phyloP scores from a whole-genome alignment of 2,329 filamentous ascomycete genomes.

The Botrytis byssoidea region DNA sequence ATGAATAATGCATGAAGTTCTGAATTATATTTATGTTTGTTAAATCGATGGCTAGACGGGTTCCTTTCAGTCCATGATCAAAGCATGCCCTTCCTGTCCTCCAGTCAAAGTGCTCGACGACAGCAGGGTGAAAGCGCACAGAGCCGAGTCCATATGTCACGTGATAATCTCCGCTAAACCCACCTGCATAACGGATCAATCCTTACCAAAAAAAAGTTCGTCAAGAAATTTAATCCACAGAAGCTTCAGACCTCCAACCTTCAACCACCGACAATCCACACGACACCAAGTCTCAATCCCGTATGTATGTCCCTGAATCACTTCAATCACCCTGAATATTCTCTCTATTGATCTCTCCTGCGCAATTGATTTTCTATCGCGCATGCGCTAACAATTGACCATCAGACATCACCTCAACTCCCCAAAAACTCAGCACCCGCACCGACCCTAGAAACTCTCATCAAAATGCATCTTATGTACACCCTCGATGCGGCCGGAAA shows the following conservation, averaged over 20 bases:
- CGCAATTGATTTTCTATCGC: background rate
- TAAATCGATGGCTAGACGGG: background rate
- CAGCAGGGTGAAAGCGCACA: too few species aligned
- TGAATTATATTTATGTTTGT: conserved; percentile 15
- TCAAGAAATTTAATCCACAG: conserved; percentile 16
- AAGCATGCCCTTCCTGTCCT: background rate
- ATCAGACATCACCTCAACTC: background rate
- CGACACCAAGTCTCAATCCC: background rate
- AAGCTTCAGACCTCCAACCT: background rate
- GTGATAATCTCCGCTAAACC: background rate
- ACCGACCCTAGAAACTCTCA: background rate
- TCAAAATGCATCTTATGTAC: conserved; percentile 75
- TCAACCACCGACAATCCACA: conserved; percentile 2
- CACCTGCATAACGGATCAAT: background rate
- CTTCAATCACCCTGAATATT: background rate
- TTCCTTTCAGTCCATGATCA: background rate
- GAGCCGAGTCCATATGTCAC: background rate
- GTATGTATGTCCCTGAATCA: background rate
- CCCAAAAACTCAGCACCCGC: background rate
- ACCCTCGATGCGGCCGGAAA: conserved; percentile 79
- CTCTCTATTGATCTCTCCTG: background rate
- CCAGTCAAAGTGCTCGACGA: too few species aligned
- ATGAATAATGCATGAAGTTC: conserved; percentile 39
- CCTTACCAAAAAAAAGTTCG: conserved; percentile 13
- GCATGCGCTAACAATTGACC: background rate